Conservation (phyloP, 169 alveolate species). For the Cytauxzoon felis region DNA sequence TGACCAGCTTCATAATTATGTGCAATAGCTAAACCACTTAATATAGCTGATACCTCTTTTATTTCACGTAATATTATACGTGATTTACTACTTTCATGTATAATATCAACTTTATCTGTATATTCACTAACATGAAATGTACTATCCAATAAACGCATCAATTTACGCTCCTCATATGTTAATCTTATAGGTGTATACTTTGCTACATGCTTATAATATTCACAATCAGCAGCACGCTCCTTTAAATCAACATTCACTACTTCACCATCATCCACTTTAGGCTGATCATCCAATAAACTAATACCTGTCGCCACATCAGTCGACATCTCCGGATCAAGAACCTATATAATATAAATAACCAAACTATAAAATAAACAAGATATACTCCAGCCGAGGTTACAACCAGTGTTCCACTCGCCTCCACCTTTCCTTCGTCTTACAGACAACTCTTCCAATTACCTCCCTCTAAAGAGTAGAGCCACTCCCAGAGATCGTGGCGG, state of each 20-base stretch:
- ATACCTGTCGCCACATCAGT: slow-evolving; percentile 38
- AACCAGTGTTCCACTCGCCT: too few species aligned
- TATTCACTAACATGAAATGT: slow-evolving; percentile 85
- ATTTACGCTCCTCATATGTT: slow-evolving; percentile 69
- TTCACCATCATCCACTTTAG: not conserved
- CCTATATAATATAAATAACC: not conserved
- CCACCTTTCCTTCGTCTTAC: too few species aligned
- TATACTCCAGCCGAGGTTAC: too few species aligned
- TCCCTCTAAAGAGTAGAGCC: too few species aligned
- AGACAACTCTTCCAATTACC: too few species aligned
- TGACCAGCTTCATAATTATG: slow-evolving; percentile 87
- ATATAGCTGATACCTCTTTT: slow-evolving; percentile 82
- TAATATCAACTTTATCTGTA: slow-evolving; percentile 83
- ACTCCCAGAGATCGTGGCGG: too few species aligned
- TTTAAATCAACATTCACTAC: slow-evolving; percentile 20
- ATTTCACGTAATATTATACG: slow-evolving; percentile 77
- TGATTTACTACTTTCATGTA: slow-evolving; percentile 71
- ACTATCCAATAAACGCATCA: slow-evolving; percentile 82
- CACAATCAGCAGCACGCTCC: not conserved
- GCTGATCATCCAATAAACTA: slow-evolving; percentile 8
- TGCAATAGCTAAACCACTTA: slow-evolving; percentile 86
- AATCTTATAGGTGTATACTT: slow-evolving; percentile 54
- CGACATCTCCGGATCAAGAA: not conserved
- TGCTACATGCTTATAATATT: slow-evolving; percentile 32
- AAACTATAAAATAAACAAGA: not conserved